These are phyloP conservation scores for Aspergillus bertholletiae DNA, from an alignment of 495 filamentous ascomycete genomes.

Conservation along the genomic window DNA sequence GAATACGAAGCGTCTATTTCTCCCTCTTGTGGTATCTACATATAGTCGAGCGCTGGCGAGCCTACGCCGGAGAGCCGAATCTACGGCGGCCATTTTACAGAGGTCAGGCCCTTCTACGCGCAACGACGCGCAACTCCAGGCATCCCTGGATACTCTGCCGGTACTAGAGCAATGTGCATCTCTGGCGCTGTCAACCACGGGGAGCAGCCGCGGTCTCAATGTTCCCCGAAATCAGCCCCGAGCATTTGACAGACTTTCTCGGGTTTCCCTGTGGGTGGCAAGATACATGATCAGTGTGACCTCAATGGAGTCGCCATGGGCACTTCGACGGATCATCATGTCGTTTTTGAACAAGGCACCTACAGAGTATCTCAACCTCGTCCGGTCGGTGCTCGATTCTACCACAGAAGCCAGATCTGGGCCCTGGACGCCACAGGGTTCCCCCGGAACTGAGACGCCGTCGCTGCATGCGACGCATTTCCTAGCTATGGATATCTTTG, in stretches of 20 bases:
- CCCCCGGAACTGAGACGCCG: not conserved
- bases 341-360: constrained; percentile 27
- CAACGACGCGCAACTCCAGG: not conserved
- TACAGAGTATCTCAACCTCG: constrained; percentile 16
- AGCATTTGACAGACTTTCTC: not conserved
- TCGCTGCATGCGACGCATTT: constrained; percentile 21
- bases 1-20: constrained; percentile 17
- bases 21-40: constrained; percentile 19
- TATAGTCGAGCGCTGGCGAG: constrained; percentile 14
- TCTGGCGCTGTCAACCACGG: constrained; percentile 2
- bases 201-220: not conserved
- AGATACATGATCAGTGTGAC: constrained; percentile 28
- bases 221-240: not conserved
- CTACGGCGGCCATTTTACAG: constrained; percentile 6
- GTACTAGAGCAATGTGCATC: constrained; percentile 15
- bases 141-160: constrained; percentile 15
- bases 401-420: constrained; percentile 1
- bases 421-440: constrained; percentile 1
- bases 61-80: constrained; percentile 13
- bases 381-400: constrained; percentile 21
- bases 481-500: constrained; percentile 41
- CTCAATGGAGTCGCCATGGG: constrained; percentile 22
- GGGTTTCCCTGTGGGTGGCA: constrained; percentile 25
- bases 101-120: not conserved
- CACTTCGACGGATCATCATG: constrained; percentile 28